phyloP scores from a whole-genome alignment of 768 basidiomycete species.

The Kwoniella sp. region DNA sequence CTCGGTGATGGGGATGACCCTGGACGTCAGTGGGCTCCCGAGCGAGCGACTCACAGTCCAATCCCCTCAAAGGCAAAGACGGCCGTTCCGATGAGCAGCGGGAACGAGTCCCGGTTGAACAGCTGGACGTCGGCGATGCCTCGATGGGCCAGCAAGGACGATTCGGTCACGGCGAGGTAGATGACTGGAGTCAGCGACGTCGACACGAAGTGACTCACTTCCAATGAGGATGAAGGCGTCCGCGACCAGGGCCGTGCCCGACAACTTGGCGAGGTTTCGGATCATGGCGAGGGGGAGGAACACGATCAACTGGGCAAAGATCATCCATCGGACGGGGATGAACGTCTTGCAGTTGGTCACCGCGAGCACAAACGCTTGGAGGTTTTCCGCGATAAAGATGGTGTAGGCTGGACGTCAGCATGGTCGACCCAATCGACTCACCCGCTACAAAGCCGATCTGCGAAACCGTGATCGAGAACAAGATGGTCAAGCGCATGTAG shows the following conservation, averaged over 20 bases:
- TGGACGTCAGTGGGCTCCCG: neutral
- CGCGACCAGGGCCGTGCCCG: constrained; percentile 82
- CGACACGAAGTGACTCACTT: constrained; percentile 33
- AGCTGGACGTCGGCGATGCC: constrained; percentile 75
- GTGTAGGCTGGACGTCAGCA: constrained; percentile 65
- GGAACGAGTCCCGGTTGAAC: constrained; percentile 86
- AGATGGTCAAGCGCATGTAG: constrained; percentile 86
- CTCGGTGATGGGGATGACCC: constrained; percentile 93
- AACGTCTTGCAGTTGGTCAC: constrained; percentile 68
- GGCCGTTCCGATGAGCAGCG: constrained; percentile 89
- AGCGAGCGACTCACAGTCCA: constrained; percentile 62
- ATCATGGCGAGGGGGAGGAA: constrained; percentile 87
- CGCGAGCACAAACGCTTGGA: constrained; percentile 75
- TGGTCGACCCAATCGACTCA: constrained; percentile 10
- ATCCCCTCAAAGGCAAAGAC: constrained; percentile 99
- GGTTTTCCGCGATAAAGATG: constrained; percentile 91
- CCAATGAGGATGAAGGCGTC: constrained; percentile 93
- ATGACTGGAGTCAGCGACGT: constrained; percentile 35
- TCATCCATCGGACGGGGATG: constrained; percentile 69
- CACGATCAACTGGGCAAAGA: constrained; percentile 73
- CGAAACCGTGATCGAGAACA: constrained; percentile 79
- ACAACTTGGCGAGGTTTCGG: constrained; percentile 90
- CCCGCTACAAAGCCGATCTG: constrained; percentile 53
- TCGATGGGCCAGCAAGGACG: constrained; percentile 60
- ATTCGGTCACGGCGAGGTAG: constrained; percentile 64